phyloP scores from a whole-genome alignment of 345 rosid genomes.

The Combretum micranthum region DNA sequence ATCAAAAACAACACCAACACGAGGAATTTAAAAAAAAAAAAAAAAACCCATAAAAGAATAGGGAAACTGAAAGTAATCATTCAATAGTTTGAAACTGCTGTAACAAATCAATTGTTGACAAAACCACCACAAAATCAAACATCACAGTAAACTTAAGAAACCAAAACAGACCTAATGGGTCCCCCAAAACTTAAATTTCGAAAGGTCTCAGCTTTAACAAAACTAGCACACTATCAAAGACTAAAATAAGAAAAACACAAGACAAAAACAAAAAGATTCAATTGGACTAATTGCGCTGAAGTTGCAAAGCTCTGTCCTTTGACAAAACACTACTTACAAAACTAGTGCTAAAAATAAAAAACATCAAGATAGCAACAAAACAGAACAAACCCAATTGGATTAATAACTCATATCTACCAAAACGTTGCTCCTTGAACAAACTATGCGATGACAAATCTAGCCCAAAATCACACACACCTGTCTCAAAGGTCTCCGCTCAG shows the following conservation, averaged over 20 bases:
- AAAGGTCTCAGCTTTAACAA: neutral
- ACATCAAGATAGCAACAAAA: slow-evolving; percentile 4
- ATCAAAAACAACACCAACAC: neutral
- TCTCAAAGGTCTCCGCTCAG: neutral
- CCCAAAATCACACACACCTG: neutral
- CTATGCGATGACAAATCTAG: no score
- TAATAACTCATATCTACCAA: neutral
- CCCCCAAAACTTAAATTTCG: no score
- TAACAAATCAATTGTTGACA: no score
- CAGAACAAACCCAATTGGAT: neutral
- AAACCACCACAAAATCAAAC: no score
- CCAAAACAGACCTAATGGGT: no score
- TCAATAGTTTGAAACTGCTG: neutral
- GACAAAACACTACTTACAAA: no score
- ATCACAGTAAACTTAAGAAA: no score
- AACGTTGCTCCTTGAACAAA: no score
- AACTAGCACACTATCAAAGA: neutral
- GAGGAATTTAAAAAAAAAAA: slow-evolving; percentile 6
- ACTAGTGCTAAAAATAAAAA: neutral
- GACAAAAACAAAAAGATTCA: neutral
- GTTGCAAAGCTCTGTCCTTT: no score
- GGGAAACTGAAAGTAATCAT: neutral
- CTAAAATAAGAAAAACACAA: slow-evolving; percentile 2
- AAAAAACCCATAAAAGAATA: neutral
- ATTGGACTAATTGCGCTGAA: no score